These are phyloP conservation scores for Vaccinium vitisidaea DNA, from an alignment of 148 eudicot genomes.

Conservation along the genomic window DNA sequence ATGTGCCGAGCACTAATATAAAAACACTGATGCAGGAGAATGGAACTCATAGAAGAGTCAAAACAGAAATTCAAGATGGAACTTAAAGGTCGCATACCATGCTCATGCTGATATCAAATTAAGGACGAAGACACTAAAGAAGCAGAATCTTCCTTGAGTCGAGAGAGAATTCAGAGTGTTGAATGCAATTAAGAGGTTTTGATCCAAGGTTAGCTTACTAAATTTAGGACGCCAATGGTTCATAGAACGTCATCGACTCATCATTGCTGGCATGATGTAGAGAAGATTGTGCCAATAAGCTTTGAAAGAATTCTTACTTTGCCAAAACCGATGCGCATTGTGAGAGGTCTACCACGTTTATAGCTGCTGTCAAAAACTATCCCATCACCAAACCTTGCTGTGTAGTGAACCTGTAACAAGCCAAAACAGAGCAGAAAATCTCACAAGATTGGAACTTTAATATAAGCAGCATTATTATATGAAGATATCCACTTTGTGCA, in stretches of 20 bases:
- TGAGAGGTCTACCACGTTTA: slow-evolving; percentile 85
- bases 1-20: neutral
- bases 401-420: slow-evolving; percentile 68
- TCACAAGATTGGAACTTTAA: slow-evolving; percentile 3
- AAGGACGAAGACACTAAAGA: neutral
- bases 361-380: slow-evolving; percentile 85
- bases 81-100: neutral
- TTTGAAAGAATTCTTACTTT: slow-evolving; percentile 45
- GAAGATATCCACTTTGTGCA: neutral
- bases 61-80: neutral
- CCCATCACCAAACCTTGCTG: slow-evolving; percentile 86
- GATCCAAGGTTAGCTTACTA: neutral
- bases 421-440: neutral
- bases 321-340: slow-evolving; percentile 87
- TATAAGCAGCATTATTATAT: neutral
- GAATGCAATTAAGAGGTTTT: neutral
- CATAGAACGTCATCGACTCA: no score
- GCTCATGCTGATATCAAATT: neutral
- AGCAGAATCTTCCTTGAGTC: slow-evolving; percentile 5
- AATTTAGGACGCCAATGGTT: neutral
- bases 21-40: neutral
- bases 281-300: neutral
- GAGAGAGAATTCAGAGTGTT: neutral
- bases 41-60: neutral
- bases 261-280: neutral